Conservation (phyloP, 2,329 filamentous ascomycete genomes). For the Fonsecaea pugnacius region DNA sequence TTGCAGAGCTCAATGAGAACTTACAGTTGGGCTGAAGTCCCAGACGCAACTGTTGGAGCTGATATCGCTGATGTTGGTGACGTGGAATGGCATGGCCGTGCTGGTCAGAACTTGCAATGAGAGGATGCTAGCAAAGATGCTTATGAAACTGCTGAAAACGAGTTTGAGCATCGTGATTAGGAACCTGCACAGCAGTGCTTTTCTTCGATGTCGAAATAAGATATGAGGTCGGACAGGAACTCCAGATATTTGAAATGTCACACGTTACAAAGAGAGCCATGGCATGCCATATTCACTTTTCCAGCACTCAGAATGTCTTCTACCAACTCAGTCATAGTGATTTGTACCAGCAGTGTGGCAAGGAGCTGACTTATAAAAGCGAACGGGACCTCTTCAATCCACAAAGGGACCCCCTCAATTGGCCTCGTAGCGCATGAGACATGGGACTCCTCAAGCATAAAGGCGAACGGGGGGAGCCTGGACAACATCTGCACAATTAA, state of each 20-base stretch:
- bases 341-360: not conserved
- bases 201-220: not conserved
- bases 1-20: not conserved
- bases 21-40: constrained; percentile 13
- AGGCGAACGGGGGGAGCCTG: not conserved
- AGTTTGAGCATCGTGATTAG: not conserved
- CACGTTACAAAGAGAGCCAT: constrained; percentile 3
- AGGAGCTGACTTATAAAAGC: not conserved
- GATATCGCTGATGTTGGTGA: not conserved
- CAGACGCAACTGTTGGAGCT: constrained; percentile 1
- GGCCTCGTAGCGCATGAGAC: not conserved
- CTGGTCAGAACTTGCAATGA: not conserved
- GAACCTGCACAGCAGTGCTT: not conserved
- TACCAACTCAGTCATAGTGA: not conserved
- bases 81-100: not conserved
- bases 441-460: not conserved
- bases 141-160: not conserved
- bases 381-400: not conserved
- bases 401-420: not conserved
- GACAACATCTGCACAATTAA: not conserved
- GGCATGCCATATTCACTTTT: not conserved
- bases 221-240: not conserved
- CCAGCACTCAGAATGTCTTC: not conserved
- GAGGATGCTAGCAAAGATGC: not conserved
- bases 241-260: constrained; percentile 3